Base-by-base conservation (phyloP, 2,329 filamentous ascomycete genomes). In the Falciphora oryzae region DNA sequence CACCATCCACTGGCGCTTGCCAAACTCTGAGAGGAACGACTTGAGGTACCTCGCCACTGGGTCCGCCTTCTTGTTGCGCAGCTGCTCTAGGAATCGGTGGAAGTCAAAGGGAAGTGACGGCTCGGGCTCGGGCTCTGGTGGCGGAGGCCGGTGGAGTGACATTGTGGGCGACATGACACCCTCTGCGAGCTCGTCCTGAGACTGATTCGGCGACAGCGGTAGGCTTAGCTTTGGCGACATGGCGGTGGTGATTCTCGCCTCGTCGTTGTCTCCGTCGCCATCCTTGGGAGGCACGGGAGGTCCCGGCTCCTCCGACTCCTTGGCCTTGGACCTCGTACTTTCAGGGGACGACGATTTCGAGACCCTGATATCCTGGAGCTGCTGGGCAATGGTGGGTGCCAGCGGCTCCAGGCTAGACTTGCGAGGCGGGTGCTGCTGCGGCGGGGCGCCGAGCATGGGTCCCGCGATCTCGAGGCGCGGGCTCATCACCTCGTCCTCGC, bases 1-100 rank as follows among this genome's bases (percentile, higher is more conserved):
- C 8, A 97, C 95, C 91, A 97, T 96, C 95, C 95, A 99, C 76
- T 98, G 95, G 70, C 93, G 92, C 80, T 98, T 99, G 50, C 88
- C 92, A 77, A 99, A 99, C 75, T 99, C 96, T 61, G 87, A 88
- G 35, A 99, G 79, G 72, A 99, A 99, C 0, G 95, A 98, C 68
- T 96, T 91, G 59, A 99, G 83, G 73, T 97, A 99, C 68, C 94
- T 90, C 6, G 96, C 96, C 2, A 99, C 94, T 1, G 96, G 95
- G 72, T 99, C 96, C n/a, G 95, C 96, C 65, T 96, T 97, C 69
- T 94, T 92, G 77, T 99, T 95, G 66, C 95, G 89, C 38, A 99
- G 81, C 76, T 99, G 95, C 75, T 98, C 95, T 60, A 99, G 81
- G 73, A 99, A 99, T 22, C 95, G 87, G 76, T 99, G 95, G 71